Evolutionary conservation across 2,329 filamentous ascomycete genomes (phyloP).

Genomic region (Pseudogymnoascus sp.): DNA sequence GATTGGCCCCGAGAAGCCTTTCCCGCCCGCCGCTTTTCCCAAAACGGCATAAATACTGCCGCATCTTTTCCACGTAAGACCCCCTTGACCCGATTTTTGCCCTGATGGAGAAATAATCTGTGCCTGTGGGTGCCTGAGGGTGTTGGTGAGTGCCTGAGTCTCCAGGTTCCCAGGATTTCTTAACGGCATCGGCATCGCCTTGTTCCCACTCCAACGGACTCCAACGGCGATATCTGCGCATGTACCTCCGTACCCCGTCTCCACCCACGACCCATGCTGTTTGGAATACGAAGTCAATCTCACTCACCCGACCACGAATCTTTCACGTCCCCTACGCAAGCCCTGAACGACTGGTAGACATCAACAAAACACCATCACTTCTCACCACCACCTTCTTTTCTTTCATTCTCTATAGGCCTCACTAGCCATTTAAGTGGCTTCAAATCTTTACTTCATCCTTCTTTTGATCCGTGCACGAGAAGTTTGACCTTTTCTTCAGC

Average conservation of each 20-base stretch:
- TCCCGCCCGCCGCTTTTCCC: not conserved
- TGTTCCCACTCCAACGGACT: not conserved
- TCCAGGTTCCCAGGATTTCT: not conserved
- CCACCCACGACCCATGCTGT: not conserved
- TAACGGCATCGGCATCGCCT: no score
- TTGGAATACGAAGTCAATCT: slow-evolving; percentile 6
- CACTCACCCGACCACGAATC: not conserved
- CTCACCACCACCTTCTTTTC: not conserved
- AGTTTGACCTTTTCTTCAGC: not conserved
- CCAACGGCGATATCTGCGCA: no score
- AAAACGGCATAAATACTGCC: not conserved
- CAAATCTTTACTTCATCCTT: not conserved
- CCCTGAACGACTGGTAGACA: not conserved
- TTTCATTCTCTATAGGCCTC: not conserved
- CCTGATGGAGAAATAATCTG: not conserved
- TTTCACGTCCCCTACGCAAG: not conserved
- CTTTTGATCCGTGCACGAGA: not conserved
- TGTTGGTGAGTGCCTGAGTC: not conserved
- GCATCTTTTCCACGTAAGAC: not conserved
- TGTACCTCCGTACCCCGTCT: not conserved
- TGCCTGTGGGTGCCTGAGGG: not conserved
- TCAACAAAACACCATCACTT: slow-evolving; percentile 5
- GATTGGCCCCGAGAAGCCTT: not conserved
- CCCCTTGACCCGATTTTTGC: not conserved
- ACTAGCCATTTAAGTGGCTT: not conserved